Percentiles rank a stretch among this genome's conserved stretches.
Conservation (phyloP, 305 asterid genomes). For the Caryopteris hybrid region DNA sequence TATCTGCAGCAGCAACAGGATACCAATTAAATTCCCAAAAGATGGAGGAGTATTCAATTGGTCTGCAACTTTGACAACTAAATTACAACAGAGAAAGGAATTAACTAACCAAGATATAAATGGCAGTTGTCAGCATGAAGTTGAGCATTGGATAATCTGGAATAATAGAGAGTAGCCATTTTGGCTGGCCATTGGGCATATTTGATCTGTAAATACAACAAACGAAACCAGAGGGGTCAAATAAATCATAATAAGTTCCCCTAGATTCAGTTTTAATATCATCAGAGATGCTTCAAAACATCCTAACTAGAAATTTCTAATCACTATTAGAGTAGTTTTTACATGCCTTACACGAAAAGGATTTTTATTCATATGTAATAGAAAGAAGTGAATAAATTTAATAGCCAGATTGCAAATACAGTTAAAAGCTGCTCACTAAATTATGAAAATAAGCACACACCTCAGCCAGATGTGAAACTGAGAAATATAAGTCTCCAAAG, state of each 20-base stretch:
- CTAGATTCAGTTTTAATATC: not conserved
- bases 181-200: slow-evolving; percentile 91
- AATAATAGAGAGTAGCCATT: slow-evolving; percentile 86
- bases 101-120: slow-evolving; percentile 75
- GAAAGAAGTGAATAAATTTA: not conserved
- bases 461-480: slow-evolving; percentile 99
- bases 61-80: not conserved
- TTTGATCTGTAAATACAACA: slow-evolving; percentile 63
- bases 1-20: slow-evolving; percentile 40
- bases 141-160: slow-evolving; percentile 97
- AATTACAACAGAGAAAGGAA: not conserved
- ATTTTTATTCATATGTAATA: not conserved
- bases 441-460: slow-evolving; percentile 25
- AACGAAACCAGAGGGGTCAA: slow-evolving; percentile 8
- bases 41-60: not conserved
- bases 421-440: not conserved
- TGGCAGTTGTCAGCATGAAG: slow-evolving; percentile 86
- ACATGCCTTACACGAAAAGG: not conserved
- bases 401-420: not conserved
- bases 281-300: not conserved
- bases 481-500: slow-evolving; percentile 93
- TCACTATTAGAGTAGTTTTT: not conserved
- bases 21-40: not conserved
- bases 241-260: not conserved
- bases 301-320: not conserved